phyloP scores from a whole-genome alignment of 306 rosid genomes.

The Corylus avellana region DNA sequence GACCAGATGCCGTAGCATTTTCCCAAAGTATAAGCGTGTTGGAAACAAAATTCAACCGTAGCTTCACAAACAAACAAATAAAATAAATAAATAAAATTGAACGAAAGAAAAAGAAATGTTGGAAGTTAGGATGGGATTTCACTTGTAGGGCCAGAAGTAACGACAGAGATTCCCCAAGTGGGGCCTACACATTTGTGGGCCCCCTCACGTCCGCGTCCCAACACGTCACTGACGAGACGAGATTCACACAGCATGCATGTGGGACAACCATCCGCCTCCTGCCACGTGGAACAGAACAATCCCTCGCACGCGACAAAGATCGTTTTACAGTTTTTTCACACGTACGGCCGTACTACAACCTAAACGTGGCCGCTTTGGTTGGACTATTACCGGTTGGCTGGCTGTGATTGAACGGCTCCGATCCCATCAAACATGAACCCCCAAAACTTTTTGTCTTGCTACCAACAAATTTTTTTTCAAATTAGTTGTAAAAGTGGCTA shows the following conservation, averaged over 20 bases:
- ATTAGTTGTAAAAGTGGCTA: too few species aligned
- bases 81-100: background rate
- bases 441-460: background rate
- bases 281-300: constrained; percentile 6
- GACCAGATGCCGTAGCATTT: too few species aligned
- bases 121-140: background rate
- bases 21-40: too few species aligned
- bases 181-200: constrained; percentile 1
- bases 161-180: constrained; percentile 41
- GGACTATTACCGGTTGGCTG: background rate
- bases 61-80: too few species aligned
- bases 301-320: background rate
- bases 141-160: constrained; percentile 7
- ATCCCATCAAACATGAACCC: background rate
- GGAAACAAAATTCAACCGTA: too few species aligned
- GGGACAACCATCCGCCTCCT: background rate
- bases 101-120: background rate
- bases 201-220: constrained; percentile 12
- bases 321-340: background rate
- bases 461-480: too few species aligned
- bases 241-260: constrained; percentile 11
- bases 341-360: background rate
- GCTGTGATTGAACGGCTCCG: background rate
- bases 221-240: constrained; percentile 18
- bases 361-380: constrained; percentile 4